Percentiles rank a stretch among this genome's conserved stretches.
Conservation (phyloP, 345 rosid genomes). For the Citrus australasica region DNA sequence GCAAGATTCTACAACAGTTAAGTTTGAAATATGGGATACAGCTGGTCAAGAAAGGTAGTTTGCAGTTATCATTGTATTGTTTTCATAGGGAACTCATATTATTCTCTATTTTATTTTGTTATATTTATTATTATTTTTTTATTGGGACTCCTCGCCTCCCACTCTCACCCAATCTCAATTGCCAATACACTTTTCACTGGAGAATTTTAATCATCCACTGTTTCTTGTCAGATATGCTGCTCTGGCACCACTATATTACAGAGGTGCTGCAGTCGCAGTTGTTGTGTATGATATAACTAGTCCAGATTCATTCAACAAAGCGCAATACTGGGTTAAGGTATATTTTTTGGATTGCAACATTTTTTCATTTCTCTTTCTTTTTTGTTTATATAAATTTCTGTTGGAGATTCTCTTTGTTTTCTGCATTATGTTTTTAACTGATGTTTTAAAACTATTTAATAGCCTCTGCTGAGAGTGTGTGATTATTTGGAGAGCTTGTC, state of each 20-base stretch:
- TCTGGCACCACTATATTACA: conserved; percentile 91
- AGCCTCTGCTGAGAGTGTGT: neutral
- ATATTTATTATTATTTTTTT: no score
- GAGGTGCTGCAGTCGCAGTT: conserved; percentile 96
- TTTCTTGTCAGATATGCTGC: conserved; percentile 76
- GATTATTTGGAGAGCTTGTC: neutral
- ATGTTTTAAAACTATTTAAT: neutral
- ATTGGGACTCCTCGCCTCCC: neutral
- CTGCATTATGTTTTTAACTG: neutral
- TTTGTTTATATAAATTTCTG: neutral
- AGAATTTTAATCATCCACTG: neutral
- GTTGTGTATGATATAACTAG: conserved; percentile 96
- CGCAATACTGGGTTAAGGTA: conserved; percentile 99
- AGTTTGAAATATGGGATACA: conserved; percentile 99
- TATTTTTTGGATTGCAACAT: neutral
- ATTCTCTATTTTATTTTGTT: neutral
- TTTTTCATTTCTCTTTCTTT: neutral
- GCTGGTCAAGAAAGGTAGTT: conserved; percentile 98
- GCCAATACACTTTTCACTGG: neutral
- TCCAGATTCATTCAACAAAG: conserved; percentile 85
- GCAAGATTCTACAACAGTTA: conserved; percentile 95
- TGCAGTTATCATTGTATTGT: neutral
- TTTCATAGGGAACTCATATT: conserved; percentile 6
- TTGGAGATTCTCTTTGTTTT: neutral
- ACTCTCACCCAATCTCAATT: neutral